phyloP scores from a whole-genome alignment of 2,329 filamentous ascomycete genomes.

The Paecilomyces dactylethromorphus region DNA sequence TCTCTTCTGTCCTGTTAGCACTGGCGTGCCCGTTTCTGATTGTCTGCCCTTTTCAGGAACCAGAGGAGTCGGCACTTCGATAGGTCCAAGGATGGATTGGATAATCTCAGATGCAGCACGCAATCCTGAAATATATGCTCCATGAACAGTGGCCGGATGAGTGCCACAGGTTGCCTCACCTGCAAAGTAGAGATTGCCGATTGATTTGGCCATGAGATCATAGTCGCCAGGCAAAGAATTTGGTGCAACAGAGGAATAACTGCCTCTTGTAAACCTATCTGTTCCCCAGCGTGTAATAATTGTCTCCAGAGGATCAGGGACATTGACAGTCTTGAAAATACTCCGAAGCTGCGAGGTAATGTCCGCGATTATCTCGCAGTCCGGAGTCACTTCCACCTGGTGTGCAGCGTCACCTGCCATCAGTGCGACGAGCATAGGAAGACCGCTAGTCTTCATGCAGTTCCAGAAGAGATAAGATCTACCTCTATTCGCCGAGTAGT shows the following conservation, averaged over 20 bases:
- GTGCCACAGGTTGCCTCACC: conserved; percentile 95
- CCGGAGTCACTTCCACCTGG: conserved; percentile 70
- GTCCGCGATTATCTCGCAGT: conserved; percentile 71
- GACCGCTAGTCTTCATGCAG: conserved; percentile 77
- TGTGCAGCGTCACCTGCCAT: conserved; percentile 95
- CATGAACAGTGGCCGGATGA: conserved; percentile 93
- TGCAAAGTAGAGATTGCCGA: conserved; percentile 89
- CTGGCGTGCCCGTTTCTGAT: conserved; percentile 11
- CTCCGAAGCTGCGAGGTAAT: conserved; percentile 71
- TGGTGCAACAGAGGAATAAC: conserved; percentile 88
- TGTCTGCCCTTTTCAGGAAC: conserved; percentile 56
- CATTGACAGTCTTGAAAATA: conserved; percentile 59
- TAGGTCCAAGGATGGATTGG: conserved; percentile 71
- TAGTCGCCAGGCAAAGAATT: conserved; percentile 82
- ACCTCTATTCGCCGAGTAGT: conserved; percentile 74
- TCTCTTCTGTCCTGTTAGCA: conserved; percentile 17
- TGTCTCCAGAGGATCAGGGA: conserved; percentile 75
- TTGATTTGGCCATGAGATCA: conserved; percentile 74
- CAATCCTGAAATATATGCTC: conserved; percentile 88
- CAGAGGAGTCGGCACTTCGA: conserved; percentile 68
- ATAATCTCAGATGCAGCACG: conserved; percentile 83
- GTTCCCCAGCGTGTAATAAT: conserved; percentile 89
- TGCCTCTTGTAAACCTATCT: conserved; percentile 86
- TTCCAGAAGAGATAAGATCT: conserved; percentile 99
- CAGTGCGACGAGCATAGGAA: conserved; percentile 80